These are phyloP conservation scores for Boletus sp. DNA, from an alignment of 768 basidiomycete species.

Conservation along the genomic window DNA sequence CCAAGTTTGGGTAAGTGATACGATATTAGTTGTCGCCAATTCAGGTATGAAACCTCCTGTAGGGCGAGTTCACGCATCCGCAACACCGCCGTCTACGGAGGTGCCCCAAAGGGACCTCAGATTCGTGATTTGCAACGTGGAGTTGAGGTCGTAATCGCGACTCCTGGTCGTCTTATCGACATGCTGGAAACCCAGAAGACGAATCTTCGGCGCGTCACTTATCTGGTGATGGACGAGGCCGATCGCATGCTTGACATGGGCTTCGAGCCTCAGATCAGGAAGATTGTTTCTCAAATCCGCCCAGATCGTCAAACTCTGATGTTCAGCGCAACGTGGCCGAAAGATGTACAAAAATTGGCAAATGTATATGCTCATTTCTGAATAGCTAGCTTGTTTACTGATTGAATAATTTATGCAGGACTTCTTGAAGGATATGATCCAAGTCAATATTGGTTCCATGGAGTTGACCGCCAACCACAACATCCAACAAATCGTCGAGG, in stretches of 20 bases:
- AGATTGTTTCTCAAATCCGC: slow-evolving; percentile 95
- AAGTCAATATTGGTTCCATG: slow-evolving; percentile 99
- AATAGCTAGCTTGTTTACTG: neutral
- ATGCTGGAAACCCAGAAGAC: slow-evolving; percentile 98
- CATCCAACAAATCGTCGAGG: slow-evolving; percentile 92
- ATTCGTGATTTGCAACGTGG: slow-evolving; percentile 97
- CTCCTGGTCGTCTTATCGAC: slow-evolving; percentile 98
- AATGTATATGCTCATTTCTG: slow-evolving; percentile 46
- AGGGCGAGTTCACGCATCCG: slow-evolving; percentile 92
- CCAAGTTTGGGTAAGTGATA: slow-evolving; percentile 85
- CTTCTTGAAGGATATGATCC: slow-evolving; percentile 94
- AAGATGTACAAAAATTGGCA: slow-evolving; percentile 97
- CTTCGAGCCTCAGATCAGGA: slow-evolving; percentile 99
- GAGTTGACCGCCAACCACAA: slow-evolving; percentile 98
- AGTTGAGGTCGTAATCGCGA: slow-evolving; percentile 98
- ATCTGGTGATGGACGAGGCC: slow-evolving; percentile 98
- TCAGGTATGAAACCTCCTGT: slow-evolving; percentile 4
- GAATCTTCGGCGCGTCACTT: slow-evolving; percentile 93
- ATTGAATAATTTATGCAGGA: slow-evolving; percentile 51
- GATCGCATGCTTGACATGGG: slow-evolving; percentile 99
- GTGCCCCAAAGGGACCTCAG: slow-evolving; percentile 97
- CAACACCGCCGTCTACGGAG: slow-evolving; percentile 98
- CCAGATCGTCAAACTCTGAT: slow-evolving; percentile 98
- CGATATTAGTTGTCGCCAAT: neutral
- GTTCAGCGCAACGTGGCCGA: slow-evolving; percentile 99